Conservation (phyloP, 441 rosid genomes). For the Eruca vesicaria region DNA sequence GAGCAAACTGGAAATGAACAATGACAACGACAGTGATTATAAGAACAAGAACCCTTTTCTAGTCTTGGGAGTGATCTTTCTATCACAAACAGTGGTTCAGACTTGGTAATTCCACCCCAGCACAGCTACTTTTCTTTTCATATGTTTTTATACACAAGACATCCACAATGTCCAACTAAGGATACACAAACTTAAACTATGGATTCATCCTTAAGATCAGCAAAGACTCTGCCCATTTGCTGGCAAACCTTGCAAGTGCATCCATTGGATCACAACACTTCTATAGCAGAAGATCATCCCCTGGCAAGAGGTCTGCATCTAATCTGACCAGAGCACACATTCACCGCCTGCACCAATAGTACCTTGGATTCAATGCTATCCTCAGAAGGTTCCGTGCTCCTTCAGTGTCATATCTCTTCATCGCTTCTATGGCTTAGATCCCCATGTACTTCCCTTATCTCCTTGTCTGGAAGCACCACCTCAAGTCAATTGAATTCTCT, state of each 20-base stretch:
- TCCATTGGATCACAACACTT: conserved; percentile 76
- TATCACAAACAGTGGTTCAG: conserved; percentile 1
- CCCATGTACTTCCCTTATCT: conserved; percentile 66
- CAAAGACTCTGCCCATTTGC: conserved; percentile 49
- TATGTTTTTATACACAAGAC: neutral
- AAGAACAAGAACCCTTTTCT: conserved; percentile 31
- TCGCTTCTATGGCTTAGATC: conserved; percentile 63
- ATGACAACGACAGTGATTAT: conserved; percentile 20
- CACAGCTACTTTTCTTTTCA: neutral
- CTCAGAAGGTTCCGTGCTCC: too few relatives aligned
- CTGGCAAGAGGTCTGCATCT: too few relatives aligned
- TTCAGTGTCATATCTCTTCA: too few relatives aligned
- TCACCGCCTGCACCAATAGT: too few relatives aligned
- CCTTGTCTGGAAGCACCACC: conserved; percentile 73
- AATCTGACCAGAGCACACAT: too few relatives aligned
- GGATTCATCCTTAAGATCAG: conserved; percentile 3
- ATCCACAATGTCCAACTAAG: neutral
- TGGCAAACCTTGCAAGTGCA: conserved; percentile 60
- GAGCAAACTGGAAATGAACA: conserved; percentile 51
- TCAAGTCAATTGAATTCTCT: conserved; percentile 41
- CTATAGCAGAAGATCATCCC: too few relatives aligned
- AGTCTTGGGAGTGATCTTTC: conserved; percentile 1
- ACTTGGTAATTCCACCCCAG: neutral
- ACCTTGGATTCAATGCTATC: too few relatives aligned
- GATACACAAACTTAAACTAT: neutral